A percentile compares a stretch with the other conserved stretches of the same genome.
These are phyloP conservation scores for Solanum etuberosum DNA, from an alignment of 257 asterid genomes.

Conservation along the genomic window DNA sequence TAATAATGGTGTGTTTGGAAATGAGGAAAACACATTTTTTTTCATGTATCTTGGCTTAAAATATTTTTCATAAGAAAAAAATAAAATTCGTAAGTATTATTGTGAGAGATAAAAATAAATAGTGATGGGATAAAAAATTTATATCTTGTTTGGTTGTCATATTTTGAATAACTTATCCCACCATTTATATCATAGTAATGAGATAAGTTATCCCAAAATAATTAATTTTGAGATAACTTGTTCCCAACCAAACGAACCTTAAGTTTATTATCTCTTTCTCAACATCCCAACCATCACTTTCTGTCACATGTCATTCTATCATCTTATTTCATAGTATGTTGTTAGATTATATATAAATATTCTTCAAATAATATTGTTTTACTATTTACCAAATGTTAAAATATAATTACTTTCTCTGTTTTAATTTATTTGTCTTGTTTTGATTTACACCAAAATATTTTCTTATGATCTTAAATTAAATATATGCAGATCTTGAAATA, in stretches of 20 bases:
- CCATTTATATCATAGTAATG: too few relatives aligned
- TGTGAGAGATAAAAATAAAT: too few relatives aligned
- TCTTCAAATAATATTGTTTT: not conserved
- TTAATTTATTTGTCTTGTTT: not conserved
- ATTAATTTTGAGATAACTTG: too few relatives aligned
- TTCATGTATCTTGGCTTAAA: not conserved
- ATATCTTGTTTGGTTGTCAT: too few relatives aligned
- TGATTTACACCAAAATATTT: not conserved
- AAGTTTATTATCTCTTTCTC: not conserved
- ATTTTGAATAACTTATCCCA: too few relatives aligned
- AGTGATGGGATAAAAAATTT: too few relatives aligned
- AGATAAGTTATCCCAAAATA: too few relatives aligned
- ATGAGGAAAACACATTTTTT: not conserved
- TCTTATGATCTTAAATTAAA: not conserved
- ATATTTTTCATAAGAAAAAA: not conserved
- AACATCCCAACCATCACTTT: not conserved
- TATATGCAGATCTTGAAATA: not conserved
- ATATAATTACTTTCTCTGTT: too few relatives aligned
- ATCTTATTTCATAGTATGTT: too few relatives aligned
- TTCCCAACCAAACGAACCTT: too few relatives aligned
- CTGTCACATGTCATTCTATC: not conserved
- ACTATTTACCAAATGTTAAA: too few relatives aligned
- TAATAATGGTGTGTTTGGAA: not conserved
- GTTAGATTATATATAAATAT: not conserved
- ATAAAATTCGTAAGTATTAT: not conserved